Evolutionary conservation across 1,139 yeast species (phyloP), one percentile per base, ranked within the genome.

Genomic region (Hemisphaericaspora xylofermentans): DNA sequence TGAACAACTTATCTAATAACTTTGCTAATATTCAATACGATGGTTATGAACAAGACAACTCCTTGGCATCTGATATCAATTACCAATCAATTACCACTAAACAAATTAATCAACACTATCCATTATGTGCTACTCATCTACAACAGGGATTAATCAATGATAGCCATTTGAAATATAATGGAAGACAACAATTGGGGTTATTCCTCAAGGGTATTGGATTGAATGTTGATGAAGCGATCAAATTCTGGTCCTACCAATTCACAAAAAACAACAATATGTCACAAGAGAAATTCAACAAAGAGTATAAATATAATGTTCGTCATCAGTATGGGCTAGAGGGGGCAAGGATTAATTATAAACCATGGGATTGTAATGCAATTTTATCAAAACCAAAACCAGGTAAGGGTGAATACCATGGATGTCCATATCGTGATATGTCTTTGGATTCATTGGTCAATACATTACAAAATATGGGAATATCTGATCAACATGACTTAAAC

Each of bases 271-370:
- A 55, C 16, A 55, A 58, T 3, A 74, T 84, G 63, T 74, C 83
- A 2, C 64, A 78, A 42, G 97, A 89, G 45, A 80, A 80, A 51
- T 91, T 89, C 64, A 80, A 84, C 60, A 89, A 91, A 61, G 95
- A 91, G 56, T 91, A 93, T 67, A 73, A 79, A 44, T 93, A 93
- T 69, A 88, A 87, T 55, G 77, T 93, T 52, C 77, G 96, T 46
- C 98, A 94, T 62, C 77, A 76, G 49, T 93, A 93, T 59, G 98
- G 98, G 39, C 70, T 88, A 43, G 97, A 88, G 61, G 99, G 98
- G 52, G 84, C 85, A 12, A 69, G 96, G 46, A 84, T 80, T 53
- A 86, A 88, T 54, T 89, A 88, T 64, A 79, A 79, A 52, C 96
- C 98, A 1, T 79, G 85, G 84, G 86, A 84, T 56, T 93, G 97